phyloP scores from a whole-genome alignment of 192 early-diverging fungal species.

The Spinellus fusiger region DNA sequence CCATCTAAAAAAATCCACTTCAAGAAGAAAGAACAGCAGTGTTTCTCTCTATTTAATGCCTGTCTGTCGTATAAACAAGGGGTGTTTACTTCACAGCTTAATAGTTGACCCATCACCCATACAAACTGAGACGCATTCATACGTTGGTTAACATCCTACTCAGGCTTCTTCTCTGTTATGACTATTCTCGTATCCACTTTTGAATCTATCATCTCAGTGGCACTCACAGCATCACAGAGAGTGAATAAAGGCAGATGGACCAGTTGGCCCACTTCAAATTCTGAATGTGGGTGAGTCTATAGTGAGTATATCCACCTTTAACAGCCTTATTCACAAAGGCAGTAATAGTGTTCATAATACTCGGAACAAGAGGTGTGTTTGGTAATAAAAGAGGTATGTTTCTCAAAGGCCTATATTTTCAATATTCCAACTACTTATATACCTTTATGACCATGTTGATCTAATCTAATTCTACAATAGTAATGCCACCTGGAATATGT shows the following conservation, averaged over 20 bases:
- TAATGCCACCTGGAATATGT: too few species aligned
- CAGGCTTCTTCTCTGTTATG: conserved; percentile 30
- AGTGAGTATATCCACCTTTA: not conserved
- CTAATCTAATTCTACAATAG: too few species aligned
- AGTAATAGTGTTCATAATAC: not conserved
- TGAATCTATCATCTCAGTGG: conserved; percentile 61
- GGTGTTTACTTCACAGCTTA: conserved; percentile 42
- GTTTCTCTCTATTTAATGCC: not conserved
- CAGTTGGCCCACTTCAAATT: conserved; percentile 50
- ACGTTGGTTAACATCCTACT: conserved; percentile 30
- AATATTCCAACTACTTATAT: too few species aligned
- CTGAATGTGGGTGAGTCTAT: conserved; percentile 6
- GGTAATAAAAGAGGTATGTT: too few species aligned
- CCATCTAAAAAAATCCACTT: conserved; percentile 34
- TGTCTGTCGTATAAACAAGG: not conserved
- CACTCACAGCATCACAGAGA: conserved; percentile 58
- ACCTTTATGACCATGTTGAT: too few species aligned
- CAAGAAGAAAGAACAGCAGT: not conserved
- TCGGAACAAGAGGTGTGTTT: too few species aligned
- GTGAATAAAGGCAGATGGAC: conserved; percentile 49
- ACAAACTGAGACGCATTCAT: conserved; percentile 35
- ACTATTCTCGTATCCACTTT: conserved; percentile 60
- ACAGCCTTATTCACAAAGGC: not conserved
- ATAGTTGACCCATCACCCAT: conserved; percentile 47
- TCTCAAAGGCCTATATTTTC: too few species aligned